Conservation (phyloP, 2,329 filamentous ascomycete species). For the Fusarium sp. region DNA sequence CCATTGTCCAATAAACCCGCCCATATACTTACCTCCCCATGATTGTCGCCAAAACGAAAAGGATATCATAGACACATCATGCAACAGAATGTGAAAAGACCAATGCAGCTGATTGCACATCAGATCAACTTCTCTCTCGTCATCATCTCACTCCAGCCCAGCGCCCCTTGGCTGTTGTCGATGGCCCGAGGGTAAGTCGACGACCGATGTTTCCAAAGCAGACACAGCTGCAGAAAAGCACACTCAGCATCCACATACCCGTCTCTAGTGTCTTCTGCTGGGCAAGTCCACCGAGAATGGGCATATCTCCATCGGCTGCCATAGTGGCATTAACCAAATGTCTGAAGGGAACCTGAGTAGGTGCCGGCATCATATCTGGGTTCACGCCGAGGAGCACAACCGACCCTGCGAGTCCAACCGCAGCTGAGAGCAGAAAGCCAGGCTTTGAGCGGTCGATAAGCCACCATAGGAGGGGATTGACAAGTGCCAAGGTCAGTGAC, state of each 20-base stretch:
- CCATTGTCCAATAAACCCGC: neutral
- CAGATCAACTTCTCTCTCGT: neutral
- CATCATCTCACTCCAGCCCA: conserved; percentile 55
- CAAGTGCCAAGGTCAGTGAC: conserved; percentile 86
- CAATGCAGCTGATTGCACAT: neutral
- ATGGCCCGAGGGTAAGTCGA: conserved; percentile 69
- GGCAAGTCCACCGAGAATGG: conserved; percentile 60
- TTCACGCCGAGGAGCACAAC: conserved; percentile 77
- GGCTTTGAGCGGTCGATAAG: conserved; percentile 89
- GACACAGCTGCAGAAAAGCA: conserved; percentile 92
- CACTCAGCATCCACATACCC: conserved; percentile 89
- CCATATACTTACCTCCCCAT: neutral
- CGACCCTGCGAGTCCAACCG: conserved; percentile 79
- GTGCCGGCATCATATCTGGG: conserved; percentile 79
- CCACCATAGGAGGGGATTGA: conserved; percentile 96
- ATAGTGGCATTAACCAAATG: conserved; percentile 27
- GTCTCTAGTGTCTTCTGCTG: conserved; percentile 73
- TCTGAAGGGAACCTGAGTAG: conserved; percentile 53
- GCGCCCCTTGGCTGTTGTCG: conserved; percentile 53
- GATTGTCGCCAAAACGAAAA: neutral
- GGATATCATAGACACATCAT: conserved; percentile 13
- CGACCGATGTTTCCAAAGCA: conserved; percentile 97
- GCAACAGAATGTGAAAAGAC: neutral
- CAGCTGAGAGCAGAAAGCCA: conserved; percentile 81
- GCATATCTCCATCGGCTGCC: conserved; percentile 17